Conservation (phyloP, 2,329 filamentous ascomycete genomes). For the Ceratocystis smalleyi region DNA sequence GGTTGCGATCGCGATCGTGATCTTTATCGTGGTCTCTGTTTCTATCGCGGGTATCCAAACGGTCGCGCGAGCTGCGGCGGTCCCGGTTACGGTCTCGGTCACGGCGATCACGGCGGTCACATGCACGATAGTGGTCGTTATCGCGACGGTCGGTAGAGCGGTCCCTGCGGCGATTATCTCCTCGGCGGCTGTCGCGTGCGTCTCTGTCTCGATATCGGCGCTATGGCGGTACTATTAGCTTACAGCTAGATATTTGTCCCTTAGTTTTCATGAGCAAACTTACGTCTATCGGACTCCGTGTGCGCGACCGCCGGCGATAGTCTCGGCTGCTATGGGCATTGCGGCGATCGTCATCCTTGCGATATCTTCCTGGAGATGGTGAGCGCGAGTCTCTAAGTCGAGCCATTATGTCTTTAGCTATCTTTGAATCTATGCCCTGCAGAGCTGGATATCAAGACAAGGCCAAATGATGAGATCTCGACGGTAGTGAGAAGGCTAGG, state of each 20-base stretch:
- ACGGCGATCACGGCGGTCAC: constrained; percentile 29
- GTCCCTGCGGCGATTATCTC: constrained; percentile 50
- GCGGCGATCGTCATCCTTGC: constrained; percentile 42
- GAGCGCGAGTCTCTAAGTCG: constrained; percentile 58
- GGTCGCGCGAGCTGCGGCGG: constrained; percentile 48
- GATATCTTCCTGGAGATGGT: constrained; percentile 48
- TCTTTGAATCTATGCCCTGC: constrained; percentile 23
- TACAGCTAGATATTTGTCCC: constrained; percentile 18
- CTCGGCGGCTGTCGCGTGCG: constrained; percentile 33
- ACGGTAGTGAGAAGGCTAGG: constrained; percentile 14
- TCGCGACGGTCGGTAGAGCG: constrained; percentile 53
- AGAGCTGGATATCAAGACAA: constrained; percentile 25
- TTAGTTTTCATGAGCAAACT: constrained; percentile 22
- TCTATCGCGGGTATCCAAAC: constrained; percentile 39
- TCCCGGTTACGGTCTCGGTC: constrained; percentile 39
- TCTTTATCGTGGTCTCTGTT: constrained; percentile 49
- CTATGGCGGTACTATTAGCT: constrained; percentile 37
- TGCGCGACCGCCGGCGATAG: constrained; percentile 41
- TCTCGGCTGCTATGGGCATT: constrained; percentile 31
- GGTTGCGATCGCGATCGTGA: constrained; percentile 44
- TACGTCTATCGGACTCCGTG: constrained; percentile 47
- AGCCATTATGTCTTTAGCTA: constrained; percentile 32
- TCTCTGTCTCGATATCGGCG: constrained; percentile 44
- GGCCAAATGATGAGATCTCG: constrained; percentile 22
- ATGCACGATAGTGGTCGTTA: constrained; percentile 47